A percentile compares a stretch with the other conserved stretches of the same genome.
These are phyloP conservation scores for Parastagonospora avenae DNA, from an alignment of 2,329 filamentous ascomycete species.

Conservation along the genomic window DNA sequence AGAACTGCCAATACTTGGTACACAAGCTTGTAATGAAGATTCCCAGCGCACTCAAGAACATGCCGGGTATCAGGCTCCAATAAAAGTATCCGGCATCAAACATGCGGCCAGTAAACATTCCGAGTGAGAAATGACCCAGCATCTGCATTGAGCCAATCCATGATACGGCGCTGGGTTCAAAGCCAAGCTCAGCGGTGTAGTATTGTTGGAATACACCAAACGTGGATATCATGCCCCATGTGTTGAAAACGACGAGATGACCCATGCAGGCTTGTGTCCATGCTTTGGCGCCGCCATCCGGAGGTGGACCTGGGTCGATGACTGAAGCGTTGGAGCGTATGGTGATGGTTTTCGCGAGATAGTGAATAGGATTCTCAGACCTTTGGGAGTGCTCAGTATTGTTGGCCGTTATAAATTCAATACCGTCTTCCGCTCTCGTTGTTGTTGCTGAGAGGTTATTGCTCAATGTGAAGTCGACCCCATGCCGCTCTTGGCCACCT, in stretches of 20 bases:
- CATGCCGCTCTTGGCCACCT: not conserved
- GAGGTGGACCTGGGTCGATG: constrained; percentile 44
- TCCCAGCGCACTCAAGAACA: constrained; percentile 51
- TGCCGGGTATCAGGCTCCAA: constrained; percentile 50
- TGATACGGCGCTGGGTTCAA: constrained; percentile 52
- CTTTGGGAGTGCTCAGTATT: constrained; percentile 14
- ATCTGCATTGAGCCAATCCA: constrained; percentile 61
- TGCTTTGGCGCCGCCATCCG: constrained; percentile 44
- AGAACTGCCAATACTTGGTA: constrained; percentile 56
- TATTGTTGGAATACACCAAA: constrained; percentile 47
- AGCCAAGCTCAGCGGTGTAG: constrained; percentile 35
- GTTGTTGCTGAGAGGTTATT: not conserved
- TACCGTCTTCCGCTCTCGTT: constrained; percentile 10
- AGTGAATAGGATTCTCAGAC: constrained; percentile 13
- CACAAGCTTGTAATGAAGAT: constrained; percentile 60
- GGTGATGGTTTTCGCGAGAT: constrained; percentile 34
- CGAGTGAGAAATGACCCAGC: constrained; percentile 57
- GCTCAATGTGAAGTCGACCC: constrained; percentile 9
- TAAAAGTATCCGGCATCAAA: constrained; percentile 60
- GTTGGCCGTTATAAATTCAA: constrained; percentile 18
- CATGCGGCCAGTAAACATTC: constrained; percentile 57
- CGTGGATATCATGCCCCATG: constrained; percentile 45
- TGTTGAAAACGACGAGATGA: constrained; percentile 45
- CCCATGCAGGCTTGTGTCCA: constrained; percentile 46
- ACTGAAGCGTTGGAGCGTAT: constrained; percentile 40